Conservation (phyloP, 495 filamentous ascomycete species). For the Tuber indicum region DNA sequence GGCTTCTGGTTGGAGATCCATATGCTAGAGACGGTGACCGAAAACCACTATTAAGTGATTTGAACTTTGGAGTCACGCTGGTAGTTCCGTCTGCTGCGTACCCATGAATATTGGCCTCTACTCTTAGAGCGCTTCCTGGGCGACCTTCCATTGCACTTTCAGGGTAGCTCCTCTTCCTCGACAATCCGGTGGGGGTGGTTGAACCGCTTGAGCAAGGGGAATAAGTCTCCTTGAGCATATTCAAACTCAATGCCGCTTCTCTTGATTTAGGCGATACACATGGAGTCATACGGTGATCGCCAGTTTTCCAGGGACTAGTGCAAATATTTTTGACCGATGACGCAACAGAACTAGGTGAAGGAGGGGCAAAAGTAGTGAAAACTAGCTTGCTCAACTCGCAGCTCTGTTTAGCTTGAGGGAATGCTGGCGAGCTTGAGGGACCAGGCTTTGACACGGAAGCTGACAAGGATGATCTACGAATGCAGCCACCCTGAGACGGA, state of each 20-base stretch:
- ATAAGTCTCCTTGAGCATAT: constrained; percentile 34
- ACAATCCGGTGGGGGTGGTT: constrained; percentile 31
- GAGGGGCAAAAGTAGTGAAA: constrained; percentile 12
- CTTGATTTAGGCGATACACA: constrained; percentile 37
- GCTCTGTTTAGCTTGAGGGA: constrained; percentile 23
- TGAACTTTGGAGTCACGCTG: constrained; percentile 35
- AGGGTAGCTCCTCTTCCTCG: constrained; percentile 34
- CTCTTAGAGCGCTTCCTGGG: constrained; percentile 25
- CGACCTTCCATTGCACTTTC: constrained; percentile 24
- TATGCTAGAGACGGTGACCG: not conserved
- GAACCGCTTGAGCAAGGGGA: constrained; percentile 36
- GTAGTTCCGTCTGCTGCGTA: constrained; percentile 26
- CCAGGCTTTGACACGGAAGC: constrained; percentile 20
- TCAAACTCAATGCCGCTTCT: constrained; percentile 35
- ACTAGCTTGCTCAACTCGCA: constrained; percentile 22
- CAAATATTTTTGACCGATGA: constrained; percentile 7
- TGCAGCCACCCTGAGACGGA: constrained; percentile 9
- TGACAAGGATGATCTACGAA: constrained; percentile 30
- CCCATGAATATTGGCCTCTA: constrained; percentile 22
- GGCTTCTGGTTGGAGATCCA: constrained; percentile 27
- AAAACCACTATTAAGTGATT: constrained; percentile 25
- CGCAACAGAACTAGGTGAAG: constrained; percentile 13
- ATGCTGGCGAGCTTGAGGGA: constrained; percentile 27
- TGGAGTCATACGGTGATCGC: constrained; percentile 15
- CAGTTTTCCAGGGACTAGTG: not conserved